Base-by-base conservation (phyloP, 2,329 filamentous ascomycete species). In the Myriosclerotinia duriaeana region DNA sequence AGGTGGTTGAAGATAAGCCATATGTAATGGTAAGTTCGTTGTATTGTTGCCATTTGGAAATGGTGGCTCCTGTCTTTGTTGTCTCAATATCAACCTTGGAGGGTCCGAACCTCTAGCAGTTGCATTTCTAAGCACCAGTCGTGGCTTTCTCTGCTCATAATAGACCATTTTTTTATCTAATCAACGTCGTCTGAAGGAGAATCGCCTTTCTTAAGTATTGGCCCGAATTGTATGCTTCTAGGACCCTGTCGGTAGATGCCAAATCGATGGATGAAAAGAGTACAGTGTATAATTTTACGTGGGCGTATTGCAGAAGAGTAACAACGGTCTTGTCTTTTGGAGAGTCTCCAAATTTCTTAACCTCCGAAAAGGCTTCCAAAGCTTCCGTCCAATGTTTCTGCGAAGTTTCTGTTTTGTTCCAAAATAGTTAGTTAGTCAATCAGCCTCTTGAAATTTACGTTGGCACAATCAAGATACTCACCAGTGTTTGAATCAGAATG, bases 111-210 rank as follows among this genome's bases (percentile, higher is more conserved):
- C 42, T 59, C 62, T 40, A 38, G 42, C n/a, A 12, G 40, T 42
- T 14, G 15, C 30, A n/a, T 58, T 48, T 40, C 62, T 65, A 9
- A 65, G 53, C 30, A 65, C 62, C n/a, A 65, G 30, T 26, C 62
- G 53, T 15, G 62, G 40, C 34, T 55, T 65, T 65, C 62, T 65
- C 17, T 65, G 53, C 53, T 65, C 62, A 56, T 65, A 65, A 40
- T 65, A 22, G 20, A 65, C 62, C 62, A 65, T 64, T 48, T 8
- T 58, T 26, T 3, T n/a, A 2, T 42, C 30, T n/a, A 36, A 26
- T n/a, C n/a, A 11, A 30, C 3, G 40, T n/a, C 7, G 26, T 26
- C 26, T 26, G 26, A 26, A 26, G 26, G 3, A 26, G 3, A 26
- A 26, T 26, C 26, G 17, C 17, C 34, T 50, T 58, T n/a, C 17